Evolutionary conservation across 2,329 filamentous ascomycete species (phyloP).

Genomic region (Cladosporium sp.): DNA sequence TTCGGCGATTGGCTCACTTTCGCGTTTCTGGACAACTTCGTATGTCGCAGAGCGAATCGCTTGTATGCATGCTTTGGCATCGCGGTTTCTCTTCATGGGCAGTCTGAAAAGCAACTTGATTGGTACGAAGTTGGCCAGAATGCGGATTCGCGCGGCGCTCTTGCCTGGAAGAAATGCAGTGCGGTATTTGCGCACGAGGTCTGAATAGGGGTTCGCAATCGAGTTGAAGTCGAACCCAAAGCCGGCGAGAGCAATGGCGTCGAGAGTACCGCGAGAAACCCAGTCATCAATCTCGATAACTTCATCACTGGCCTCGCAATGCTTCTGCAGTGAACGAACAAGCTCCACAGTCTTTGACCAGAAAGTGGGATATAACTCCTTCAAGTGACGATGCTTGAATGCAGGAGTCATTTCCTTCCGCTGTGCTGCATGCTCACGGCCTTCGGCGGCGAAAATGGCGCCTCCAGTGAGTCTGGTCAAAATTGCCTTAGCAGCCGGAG

Average conservation of each 20-base stretch:
- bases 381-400: slow-evolving; percentile 81
- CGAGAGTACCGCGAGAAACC: slow-evolving; percentile 49
- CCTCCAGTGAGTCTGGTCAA: slow-evolving; percentile 37
- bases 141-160: slow-evolving; percentile 1
- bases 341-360: slow-evolving; percentile 57
- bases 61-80: slow-evolving; percentile 5
- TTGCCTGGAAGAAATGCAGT: slow-evolving; percentile 3
- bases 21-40: neutral
- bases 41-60: neutral
- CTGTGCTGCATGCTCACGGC: slow-evolving; percentile 41
- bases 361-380: slow-evolving; percentile 77
- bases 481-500: slow-evolving; percentile 37
- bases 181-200: slow-evolving; percentile 40
- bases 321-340: neutral
- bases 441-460: slow-evolving; percentile 15
- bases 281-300: slow-evolving; percentile 43
- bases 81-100: slow-evolving; percentile 9
- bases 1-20: neutral
- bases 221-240: slow-evolving; percentile 54
- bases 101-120: slow-evolving; percentile 1
- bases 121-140: slow-evolving; percentile 3
- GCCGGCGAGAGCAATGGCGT: slow-evolving; percentile 55
- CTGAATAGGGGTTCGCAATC: slow-evolving; percentile 35
- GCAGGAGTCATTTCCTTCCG: slow-evolving; percentile 75
- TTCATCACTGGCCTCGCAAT: neutral